Evolutionary conservation across 176 grass and related monocot species (phyloP).

Genomic region (Hordeum marinum): DNA sequence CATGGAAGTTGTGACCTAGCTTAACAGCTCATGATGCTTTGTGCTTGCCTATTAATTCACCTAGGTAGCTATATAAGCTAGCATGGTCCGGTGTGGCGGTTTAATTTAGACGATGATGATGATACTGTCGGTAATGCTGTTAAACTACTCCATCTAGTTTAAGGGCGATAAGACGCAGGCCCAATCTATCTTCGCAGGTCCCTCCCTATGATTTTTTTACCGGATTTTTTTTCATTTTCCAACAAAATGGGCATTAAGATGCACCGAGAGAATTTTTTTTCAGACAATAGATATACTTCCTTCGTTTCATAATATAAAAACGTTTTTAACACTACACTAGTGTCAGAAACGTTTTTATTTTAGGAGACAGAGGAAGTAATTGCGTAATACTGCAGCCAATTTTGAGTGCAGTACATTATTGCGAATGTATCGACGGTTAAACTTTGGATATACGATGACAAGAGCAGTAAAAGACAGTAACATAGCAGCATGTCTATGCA

Average conservation of each 20-base stretch:
- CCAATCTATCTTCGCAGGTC: background rate
- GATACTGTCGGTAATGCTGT: background rate
- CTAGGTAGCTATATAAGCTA: background rate
- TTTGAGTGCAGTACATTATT: no score
- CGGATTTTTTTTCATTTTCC: no score
- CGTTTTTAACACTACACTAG: no score
- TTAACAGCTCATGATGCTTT: conserved; percentile 12
- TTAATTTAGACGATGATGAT: conserved; percentile 34
- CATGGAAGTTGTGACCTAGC: conserved; percentile 29
- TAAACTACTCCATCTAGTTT: background rate
- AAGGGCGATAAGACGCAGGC: background rate
- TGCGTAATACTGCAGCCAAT: background rate
- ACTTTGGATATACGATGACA: no score
- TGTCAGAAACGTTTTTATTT: no score
- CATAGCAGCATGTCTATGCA: no score
- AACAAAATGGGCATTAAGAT: no score
- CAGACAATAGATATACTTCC: no score
- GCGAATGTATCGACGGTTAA: background rate
- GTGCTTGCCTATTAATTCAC: conserved; percentile 28
- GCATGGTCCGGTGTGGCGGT: background rate
- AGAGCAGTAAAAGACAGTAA: background rate
- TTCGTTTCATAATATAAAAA: no score
- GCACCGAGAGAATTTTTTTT: no score
- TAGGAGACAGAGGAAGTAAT: no score
- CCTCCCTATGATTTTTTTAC: background rate